Base-by-base conservation (phyloP, 2,329 filamentous ascomycete genomes). In the Bipolaris gigantea region DNA sequence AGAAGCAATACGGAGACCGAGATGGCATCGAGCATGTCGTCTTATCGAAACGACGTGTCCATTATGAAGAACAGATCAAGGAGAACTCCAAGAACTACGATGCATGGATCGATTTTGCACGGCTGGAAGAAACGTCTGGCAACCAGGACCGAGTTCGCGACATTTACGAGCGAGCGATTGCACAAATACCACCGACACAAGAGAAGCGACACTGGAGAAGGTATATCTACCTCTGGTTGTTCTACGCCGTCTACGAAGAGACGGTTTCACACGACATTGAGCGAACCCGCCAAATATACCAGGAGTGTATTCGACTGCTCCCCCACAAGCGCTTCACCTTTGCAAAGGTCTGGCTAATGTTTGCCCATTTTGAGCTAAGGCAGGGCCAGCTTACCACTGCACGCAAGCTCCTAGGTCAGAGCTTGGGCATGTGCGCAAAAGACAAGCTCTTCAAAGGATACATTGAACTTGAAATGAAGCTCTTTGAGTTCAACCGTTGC, bases 241-340 rank as follows among this genome's bases (percentile, higher is more conserved):
- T 97, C 77, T 99, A 97, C 75, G 94, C 94, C 9, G 79, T 97
- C 16, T 97, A 89, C 85, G 94, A 97, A 73, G 94, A 99, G 75
- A 86, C 90, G 74, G 88, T 93, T 60, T 88, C 87, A 33, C 87
- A 88, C 63, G 91, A 97, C 66, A 70, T 85, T 21, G 85, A 89
- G 23, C 85, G 94, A 40, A 90, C 93, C 18, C 84, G 89, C 16
- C 90, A 97, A 71, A 91, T 99, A 57, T 99, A 97, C 78, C 86
- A 88, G 63, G 90, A 94, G 62, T 96, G 91, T 65, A 77, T 97
- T 42, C 88, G 88, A 57, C 78, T 97, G 41, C 88, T 99, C 63
- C 94, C 94, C 0, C 94, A 99, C 79, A 95, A 95, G 73, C 90
- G 90, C 69, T 99, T 97, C 76, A 97, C 94, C 0, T 99, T 97